phyloP scores from a whole-genome alignment of 78 protist genomes.

The Polysphondylium violaceum region DNA sequence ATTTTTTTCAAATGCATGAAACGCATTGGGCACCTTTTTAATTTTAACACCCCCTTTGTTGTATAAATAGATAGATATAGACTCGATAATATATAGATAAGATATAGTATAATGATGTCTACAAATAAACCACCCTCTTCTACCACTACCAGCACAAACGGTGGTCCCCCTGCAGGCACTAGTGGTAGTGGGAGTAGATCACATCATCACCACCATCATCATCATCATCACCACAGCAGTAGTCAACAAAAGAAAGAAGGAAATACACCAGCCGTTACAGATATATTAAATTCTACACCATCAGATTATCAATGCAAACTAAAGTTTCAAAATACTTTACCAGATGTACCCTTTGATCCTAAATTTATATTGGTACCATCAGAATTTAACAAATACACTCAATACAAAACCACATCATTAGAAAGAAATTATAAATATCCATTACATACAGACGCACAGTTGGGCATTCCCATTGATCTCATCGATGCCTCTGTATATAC shows the following conservation, averaged over 20 bases:
- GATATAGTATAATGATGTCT: too few relatives aligned
- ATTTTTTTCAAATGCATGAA: too few relatives aligned
- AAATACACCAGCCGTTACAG: too few relatives aligned
- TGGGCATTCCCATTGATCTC: constrained; percentile 68
- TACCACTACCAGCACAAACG: too few relatives aligned
- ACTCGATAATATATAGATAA: too few relatives aligned
- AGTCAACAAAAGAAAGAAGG: background rate
- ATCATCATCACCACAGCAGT: background rate
- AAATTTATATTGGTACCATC: constrained; percentile 48
- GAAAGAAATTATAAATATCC: constrained; percentile 59
- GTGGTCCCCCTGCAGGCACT: too few relatives aligned
- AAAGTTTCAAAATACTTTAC: constrained; percentile 31
- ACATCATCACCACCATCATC: background rate
- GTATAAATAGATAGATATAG: too few relatives aligned
- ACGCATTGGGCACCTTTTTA: too few relatives aligned
- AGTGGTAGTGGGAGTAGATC: background rate
- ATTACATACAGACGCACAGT: constrained; percentile 45
- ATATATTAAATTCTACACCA: constrained; percentile 6
- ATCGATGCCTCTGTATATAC: constrained; percentile 49
- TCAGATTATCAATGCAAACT: constrained; percentile 40
- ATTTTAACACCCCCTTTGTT: too few relatives aligned
- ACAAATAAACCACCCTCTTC: too few relatives aligned
- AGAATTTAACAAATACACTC: constrained; percentile 26
- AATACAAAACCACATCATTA: constrained; percentile 63
- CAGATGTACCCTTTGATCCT: constrained; percentile 72